phyloP scores from a whole-genome alignment of 2,329 filamentous ascomycete genomes.

The Sporothrix pallida region DNA sequence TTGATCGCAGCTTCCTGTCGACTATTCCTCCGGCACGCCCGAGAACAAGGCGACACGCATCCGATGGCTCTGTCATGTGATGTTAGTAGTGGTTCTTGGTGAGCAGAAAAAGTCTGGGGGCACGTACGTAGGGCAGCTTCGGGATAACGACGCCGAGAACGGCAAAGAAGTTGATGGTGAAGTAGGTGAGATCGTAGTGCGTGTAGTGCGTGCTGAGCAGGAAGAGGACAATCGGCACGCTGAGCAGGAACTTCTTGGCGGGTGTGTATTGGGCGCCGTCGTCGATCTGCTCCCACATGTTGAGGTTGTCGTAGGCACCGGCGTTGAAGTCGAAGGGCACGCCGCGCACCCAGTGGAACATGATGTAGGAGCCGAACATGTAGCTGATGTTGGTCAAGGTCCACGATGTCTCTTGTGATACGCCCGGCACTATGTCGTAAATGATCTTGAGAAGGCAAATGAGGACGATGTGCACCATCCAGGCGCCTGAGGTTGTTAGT shows the following conservation, averaged over 20 bases:
- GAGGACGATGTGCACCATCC: constrained; percentile 95
- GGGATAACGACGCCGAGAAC: constrained; percentile 93
- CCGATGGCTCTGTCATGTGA: constrained; percentile 69
- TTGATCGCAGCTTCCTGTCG: not conserved
- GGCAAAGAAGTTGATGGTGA: constrained; percentile 94
- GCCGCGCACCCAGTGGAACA: constrained; percentile 99
- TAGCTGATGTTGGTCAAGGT: constrained; percentile 98
- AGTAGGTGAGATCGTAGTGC: constrained; percentile 96
- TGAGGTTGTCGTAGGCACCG: constrained; percentile 97
- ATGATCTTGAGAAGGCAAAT: constrained; percentile 93
- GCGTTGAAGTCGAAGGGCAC: constrained; percentile 99
- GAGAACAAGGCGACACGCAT: constrained; percentile 79
- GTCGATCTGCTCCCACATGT: constrained; percentile 99
- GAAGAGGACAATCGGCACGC: constrained; percentile 92
- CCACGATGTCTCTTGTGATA: constrained; percentile 98
- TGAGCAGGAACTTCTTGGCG: constrained; percentile 96
- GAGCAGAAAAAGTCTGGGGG: too few relatives aligned
- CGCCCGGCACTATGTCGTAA: constrained; percentile 93
- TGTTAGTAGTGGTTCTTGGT: constrained; percentile 42
- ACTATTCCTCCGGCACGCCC: constrained; percentile 65
- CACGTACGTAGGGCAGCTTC: constrained; percentile 92
- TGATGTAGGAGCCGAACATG: constrained; percentile 98
- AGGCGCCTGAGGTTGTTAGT: constrained; percentile 70
- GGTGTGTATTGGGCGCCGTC: constrained; percentile 98
- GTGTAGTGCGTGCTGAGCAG: constrained; percentile 98